Percentiles rank a stretch among this genome's conserved stretches.
These are phyloP conservation scores for Beauveria rudraprayagi DNA, from an alignment of 2,329 filamentous ascomycete genomes.

Conservation along the genomic window DNA sequence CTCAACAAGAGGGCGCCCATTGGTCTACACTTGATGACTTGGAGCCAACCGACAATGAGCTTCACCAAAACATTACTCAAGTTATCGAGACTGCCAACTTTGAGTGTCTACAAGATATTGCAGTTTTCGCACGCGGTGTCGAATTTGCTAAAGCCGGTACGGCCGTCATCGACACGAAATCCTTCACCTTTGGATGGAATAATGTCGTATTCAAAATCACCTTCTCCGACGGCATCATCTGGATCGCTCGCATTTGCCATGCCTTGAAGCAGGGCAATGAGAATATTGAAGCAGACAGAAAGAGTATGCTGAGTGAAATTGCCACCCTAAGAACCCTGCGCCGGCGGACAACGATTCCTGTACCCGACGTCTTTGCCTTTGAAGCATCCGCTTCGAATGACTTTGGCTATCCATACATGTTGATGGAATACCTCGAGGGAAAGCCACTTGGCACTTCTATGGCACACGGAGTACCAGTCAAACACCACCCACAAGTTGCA, in stretches of 20 bases:
- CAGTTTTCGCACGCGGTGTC: not conserved
- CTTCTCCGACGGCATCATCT: not conserved
- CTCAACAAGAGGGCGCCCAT: no score
- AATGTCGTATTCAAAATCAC: not conserved
- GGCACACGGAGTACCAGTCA: not conserved
- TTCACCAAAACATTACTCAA: not conserved
- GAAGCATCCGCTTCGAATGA: slow-evolving; percentile 6
- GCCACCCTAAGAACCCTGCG: slow-evolving; percentile 10
- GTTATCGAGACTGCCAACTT: not conserved
- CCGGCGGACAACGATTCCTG: slow-evolving; percentile 9
- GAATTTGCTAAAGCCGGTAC: not conserved
- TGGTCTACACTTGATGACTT: not conserved
- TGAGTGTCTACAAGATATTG: not conserved
- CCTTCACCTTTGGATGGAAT: not conserved
- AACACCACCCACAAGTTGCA: not conserved
- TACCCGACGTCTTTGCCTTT: slow-evolving; percentile 2
- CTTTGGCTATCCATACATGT: slow-evolving; percentile 12
- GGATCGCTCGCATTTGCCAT: not conserved
- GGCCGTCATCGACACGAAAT: not conserved
- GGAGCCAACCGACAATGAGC: not conserved
- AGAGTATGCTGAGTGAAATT: slow-evolving; percentile 12
- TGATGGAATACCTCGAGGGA: slow-evolving; percentile 10
- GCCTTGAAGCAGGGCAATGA: no score
- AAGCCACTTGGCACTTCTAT: not conserved
- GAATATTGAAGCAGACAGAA: not conserved